phyloP scores from a whole-genome alignment of 83 land plant species.

The Diphasiastrum complanatum region DNA sequence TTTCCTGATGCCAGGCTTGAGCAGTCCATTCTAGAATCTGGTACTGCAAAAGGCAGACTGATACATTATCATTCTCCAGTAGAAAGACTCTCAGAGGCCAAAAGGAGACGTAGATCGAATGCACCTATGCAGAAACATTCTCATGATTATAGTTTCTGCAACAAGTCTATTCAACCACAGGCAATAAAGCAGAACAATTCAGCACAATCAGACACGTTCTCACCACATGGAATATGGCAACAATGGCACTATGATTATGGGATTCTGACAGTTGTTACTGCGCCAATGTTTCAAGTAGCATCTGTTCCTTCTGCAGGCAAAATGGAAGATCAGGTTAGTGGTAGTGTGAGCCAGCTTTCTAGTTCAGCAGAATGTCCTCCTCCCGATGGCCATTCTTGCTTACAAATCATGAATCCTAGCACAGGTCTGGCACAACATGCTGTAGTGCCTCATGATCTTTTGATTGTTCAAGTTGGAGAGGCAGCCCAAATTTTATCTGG shows the following conservation, averaged over 20 bases:
- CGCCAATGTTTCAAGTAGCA: conserved; percentile 48
- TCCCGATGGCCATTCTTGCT: conserved; percentile 47
- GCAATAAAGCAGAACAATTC: neutral
- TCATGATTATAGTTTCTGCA: neutral
- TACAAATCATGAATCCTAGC: conserved; percentile 48
- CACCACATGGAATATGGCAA: conserved; percentile 68
- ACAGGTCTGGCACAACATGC: conserved; percentile 36
- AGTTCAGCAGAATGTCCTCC: too few species aligned
- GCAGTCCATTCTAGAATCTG: conserved; percentile 55
- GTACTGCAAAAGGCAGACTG: conserved; percentile 81
- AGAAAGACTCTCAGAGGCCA: conserved; percentile 28
- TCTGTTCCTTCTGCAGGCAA: conserved; percentile 3
- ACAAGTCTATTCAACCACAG: neutral
- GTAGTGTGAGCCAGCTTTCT: too few species aligned
- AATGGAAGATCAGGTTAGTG: too few species aligned
- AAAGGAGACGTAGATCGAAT: neutral
- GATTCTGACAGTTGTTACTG: conserved; percentile 71
- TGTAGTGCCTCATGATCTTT: conserved; percentile 45
- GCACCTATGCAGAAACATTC: neutral
- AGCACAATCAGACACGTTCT: neutral
- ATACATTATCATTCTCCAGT: conserved; percentile 77
- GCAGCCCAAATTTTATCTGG: conserved; percentile 75
- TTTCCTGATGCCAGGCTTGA: conserved; percentile 59
- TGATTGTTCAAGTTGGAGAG: conserved; percentile 95
- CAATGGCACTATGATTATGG: conserved; percentile 99